phyloP scores from a whole-genome alignment of 148 eudicot genomes.

The Persicaria maculosa region DNA sequence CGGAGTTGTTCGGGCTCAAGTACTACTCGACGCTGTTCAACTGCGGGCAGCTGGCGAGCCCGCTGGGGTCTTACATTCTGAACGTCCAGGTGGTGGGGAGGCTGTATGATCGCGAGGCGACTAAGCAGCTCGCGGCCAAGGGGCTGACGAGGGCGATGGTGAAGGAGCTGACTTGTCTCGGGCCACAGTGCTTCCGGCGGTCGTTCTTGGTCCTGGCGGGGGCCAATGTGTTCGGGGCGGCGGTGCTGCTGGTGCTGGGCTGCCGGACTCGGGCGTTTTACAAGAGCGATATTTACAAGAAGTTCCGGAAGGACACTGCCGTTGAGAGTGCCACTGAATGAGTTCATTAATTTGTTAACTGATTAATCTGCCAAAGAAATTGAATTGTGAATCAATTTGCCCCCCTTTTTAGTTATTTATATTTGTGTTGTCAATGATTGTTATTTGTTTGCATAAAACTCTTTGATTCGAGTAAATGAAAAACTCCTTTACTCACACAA shows the following conservation, averaged over 20 bases:
- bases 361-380: no score
- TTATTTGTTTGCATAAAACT: not conserved
- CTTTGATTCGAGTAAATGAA: no score
- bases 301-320: not conserved
- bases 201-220: conserved; percentile 13
- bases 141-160: conserved; percentile 13
- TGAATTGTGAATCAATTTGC: no score
- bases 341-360: no score
- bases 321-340: not conserved
- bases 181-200: conserved; percentile 3
- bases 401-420: no score
- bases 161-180: conserved; percentile 19
- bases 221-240: conserved; percentile 12
- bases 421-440: no score
- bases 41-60: conserved; percentile 17
- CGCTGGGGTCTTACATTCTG: conserved; percentile 13
- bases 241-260: conserved; percentile 9
- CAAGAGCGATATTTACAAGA: conserved; percentile 12
- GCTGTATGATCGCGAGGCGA: conserved; percentile 17
- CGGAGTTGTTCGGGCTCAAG: conserved; percentile 19
- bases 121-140: conserved; percentile 13
- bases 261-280: conserved; percentile 13
- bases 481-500: no score
- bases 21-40: conserved; percentile 20
- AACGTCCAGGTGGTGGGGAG: conserved; percentile 16